Evolutionary conservation across 2,329 filamentous ascomycete genomes (phyloP).

Genomic region (Endocalyx cinctus): DNA sequence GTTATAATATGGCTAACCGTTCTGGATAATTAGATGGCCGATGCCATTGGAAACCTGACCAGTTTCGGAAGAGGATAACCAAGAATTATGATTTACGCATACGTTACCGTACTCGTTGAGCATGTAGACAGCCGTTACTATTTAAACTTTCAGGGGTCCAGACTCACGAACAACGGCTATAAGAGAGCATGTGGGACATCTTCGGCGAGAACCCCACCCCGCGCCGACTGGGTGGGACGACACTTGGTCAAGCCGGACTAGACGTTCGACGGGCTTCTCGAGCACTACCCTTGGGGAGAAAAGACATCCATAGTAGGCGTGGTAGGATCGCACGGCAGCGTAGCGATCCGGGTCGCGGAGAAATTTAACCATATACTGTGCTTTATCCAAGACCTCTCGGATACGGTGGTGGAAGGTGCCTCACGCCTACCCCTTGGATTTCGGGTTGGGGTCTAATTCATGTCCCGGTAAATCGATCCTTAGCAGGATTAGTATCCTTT

Average conservation of each 20-base stretch:
- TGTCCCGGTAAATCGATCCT: slow-evolving; percentile 11
- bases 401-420: slow-evolving; percentile 10
- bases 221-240: slow-evolving; percentile 9
- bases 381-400: slow-evolving; percentile 17
- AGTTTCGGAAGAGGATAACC: slow-evolving; percentile 17
- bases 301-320: slow-evolving; percentile 20
- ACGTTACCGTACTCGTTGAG: no score
- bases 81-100: slow-evolving; percentile 18
- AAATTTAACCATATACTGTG: slow-evolving; percentile 19
- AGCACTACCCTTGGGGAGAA: slow-evolving; percentile 18
- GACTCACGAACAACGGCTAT: slow-evolving; percentile 16
- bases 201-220: slow-evolving; percentile 14
- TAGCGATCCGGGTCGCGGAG: slow-evolving; percentile 20
- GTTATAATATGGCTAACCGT: no score
- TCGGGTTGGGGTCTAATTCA: slow-evolving; percentile 11
- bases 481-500: background rate
- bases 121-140: no score
- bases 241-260: slow-evolving; percentile 12
- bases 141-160: slow-evolving; percentile 12
- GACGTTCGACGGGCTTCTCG: slow-evolving; percentile 10
- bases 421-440: slow-evolving; percentile 9
- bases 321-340: slow-evolving; percentile 19
- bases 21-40: slow-evolving; percentile 17
- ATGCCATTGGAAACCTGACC: slow-evolving; percentile 23
- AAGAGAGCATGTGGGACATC: slow-evolving; percentile 20